Base-by-base conservation (phyloP, 2,329 filamentous ascomycete genomes). In the Penicillium brevicompactum region DNA sequence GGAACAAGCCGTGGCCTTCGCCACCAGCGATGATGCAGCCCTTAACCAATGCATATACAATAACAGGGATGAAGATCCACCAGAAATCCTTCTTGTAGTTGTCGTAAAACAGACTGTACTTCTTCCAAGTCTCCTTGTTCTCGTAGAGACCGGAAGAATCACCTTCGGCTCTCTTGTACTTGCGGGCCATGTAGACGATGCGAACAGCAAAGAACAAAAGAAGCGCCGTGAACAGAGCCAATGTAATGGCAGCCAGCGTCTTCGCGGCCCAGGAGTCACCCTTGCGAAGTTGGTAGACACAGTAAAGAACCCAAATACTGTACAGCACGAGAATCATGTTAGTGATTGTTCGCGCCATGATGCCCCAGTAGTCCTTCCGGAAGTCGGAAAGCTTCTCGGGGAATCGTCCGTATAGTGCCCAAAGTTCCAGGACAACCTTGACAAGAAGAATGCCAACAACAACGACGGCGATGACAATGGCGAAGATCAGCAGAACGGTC, bases 91-190 rank as follows among this genome's bases (percentile, higher is more conserved):
- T 91, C 78, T 91, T 92, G 82, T 96, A 97, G 65, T 88, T 88
- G 68, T 97, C 94, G 79, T 99, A 99, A 78, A 99, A 97, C 59
- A 97, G 82, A 67, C 90, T 94, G 82, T 99, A 99, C 79, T 94
- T 96, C 72, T 91, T 83, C 92, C 94, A 97, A 40, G 88, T 87
- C 55, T 89, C 84, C 80, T 94, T 95, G 76, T 97, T 84, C 57
- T 97, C 90, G 74, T 92, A 97, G 8, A 99, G 82, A 11, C 80
- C 84, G 14, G 82, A 80, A 0, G 83, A 75, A 69, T 92, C 89
- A 54, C 93, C 93, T 63, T 96, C 87, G 30, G 80, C 68, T 67
- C 86, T 82, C 80, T 90, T 93, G 62, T 91, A 87, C 66, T 85
- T 84, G 60, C 82, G 84, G 6, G 91, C 94, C 13, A 89, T 86